Conservation (phyloP, 805 yeast species). For the Yarrowia sp. region DNA sequence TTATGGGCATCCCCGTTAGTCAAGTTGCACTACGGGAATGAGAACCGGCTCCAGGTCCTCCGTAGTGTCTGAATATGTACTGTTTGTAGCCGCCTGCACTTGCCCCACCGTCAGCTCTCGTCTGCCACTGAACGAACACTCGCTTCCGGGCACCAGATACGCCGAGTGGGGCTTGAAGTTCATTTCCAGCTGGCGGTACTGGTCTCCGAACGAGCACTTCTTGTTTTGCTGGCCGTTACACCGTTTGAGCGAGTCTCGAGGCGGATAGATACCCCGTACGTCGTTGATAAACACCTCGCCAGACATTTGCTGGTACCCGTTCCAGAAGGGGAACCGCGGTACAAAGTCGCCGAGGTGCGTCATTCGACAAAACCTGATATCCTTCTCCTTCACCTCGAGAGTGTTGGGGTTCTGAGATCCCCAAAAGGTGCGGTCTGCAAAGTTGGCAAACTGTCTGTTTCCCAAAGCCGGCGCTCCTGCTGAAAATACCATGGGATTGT, state of each 20-base stretch:
- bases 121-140: slow-evolving; percentile 14
- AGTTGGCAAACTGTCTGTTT: slow-evolving; percentile 24
- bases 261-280: slow-evolving; percentile 17
- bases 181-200: slow-evolving; percentile 28
- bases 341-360: slow-evolving; percentile 25
- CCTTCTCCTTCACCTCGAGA: neutral
- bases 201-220: slow-evolving; percentile 29
- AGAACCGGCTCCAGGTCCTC: neutral
- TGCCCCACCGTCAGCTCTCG: neutral
- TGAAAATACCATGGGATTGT: neutral
- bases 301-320: slow-evolving; percentile 35
- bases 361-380: neutral
- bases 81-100: neutral
- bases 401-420: slow-evolving; percentile 22
- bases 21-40: slow-evolving; percentile 10
- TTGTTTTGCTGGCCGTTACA: slow-evolving; percentile 26
- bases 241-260: neutral
- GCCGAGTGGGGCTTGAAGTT: slow-evolving; percentile 30
- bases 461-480: slow-evolving; percentile 24
- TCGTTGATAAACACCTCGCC: slow-evolving; percentile 30
- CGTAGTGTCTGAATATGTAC: too few species aligned
- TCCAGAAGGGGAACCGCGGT: slow-evolving; percentile 27
- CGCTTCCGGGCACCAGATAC: slow-evolving; percentile 29
- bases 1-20: neutral
- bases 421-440: slow-evolving; percentile 28